A percentile compares a stretch with the other conserved stretches of the same genome.
phyloP scores from a whole-genome alignment of 352 stramenopile species.

The Phytophthora boehmeriae region DNA sequence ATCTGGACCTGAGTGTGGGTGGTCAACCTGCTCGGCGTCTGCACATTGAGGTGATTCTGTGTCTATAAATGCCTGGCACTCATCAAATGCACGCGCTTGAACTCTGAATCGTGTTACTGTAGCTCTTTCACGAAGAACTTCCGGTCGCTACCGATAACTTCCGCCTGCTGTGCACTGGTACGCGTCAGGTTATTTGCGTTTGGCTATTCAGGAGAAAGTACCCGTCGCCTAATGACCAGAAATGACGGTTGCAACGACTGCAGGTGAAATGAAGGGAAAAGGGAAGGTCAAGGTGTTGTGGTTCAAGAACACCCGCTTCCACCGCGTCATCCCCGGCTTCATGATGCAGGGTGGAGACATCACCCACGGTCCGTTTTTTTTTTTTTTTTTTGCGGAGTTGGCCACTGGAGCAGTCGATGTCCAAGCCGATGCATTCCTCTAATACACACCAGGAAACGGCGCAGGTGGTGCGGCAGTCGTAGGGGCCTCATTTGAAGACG shows the following conservation, averaged over 20 bases:
- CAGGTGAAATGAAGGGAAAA: slow-evolving; percentile 59
- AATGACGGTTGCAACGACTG: background rate
- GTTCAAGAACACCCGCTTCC: slow-evolving; percentile 96
- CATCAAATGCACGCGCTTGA: no score
- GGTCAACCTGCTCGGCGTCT: slow-evolving; percentile 57
- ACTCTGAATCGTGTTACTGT: background rate
- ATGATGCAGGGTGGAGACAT: slow-evolving; percentile 98
- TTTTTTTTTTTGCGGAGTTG: slow-evolving; percentile 14
- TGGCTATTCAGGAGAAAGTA: background rate
- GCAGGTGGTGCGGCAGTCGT: slow-evolving; percentile 95
- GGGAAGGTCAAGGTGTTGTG: slow-evolving; percentile 54
- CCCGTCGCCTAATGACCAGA: no score
- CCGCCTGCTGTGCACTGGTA: slow-evolving; percentile 72
- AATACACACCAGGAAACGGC: slow-evolving; percentile 72
- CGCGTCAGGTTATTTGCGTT: background rate
- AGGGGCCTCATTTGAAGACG: slow-evolving; percentile 96
- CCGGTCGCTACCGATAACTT: slow-evolving; percentile 73
- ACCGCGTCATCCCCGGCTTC: slow-evolving; percentile 98
- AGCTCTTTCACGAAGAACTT: slow-evolving; percentile 81
- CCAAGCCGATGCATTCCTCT: background rate
- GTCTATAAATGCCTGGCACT: background rate
- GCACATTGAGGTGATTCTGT: slow-evolving; percentile 58
- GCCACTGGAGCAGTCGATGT: background rate
- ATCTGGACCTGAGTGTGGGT: slow-evolving; percentile 62
- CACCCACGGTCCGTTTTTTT: slow-evolving; percentile 68